Conservation (phyloP, 164 flowering plant genomes). For the Vitis rotundifolia region DNA sequence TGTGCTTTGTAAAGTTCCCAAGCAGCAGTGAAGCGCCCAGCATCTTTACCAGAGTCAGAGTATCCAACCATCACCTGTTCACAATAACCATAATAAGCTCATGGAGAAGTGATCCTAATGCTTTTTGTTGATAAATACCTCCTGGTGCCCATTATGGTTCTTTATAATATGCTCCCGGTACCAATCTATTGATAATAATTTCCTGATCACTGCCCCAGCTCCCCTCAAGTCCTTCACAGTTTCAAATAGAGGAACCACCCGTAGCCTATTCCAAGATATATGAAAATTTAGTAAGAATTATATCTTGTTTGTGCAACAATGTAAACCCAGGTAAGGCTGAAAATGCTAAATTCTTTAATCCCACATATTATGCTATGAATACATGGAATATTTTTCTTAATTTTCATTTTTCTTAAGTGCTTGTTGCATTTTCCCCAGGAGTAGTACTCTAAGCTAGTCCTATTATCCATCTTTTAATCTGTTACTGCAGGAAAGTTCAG, state of each 20-base stretch:
- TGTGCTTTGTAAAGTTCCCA: conserved; percentile 98
- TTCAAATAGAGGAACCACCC: conserved; percentile 97
- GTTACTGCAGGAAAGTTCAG: too few relatives aligned
- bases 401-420: too few relatives aligned
- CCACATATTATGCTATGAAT: too few relatives aligned
- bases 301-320: neutral
- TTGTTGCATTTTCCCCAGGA: too few relatives aligned
- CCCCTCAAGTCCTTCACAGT: conserved; percentile 88
- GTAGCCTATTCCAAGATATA: conserved; percentile 46
- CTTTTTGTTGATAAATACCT: conserved; percentile 40
- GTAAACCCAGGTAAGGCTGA: neutral
- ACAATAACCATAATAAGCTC: conserved; percentile 14
- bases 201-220: conserved; percentile 90
- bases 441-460: too few relatives aligned
- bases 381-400: too few relatives aligned
- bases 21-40: conserved; percentile 94
- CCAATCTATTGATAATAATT: conserved; percentile 90
- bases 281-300: neutral
- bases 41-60: conserved; percentile 96
- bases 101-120: conserved; percentile 1
- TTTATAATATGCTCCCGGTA: conserved; percentile 73
- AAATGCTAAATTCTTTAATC: too few relatives aligned
- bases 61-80: conserved; percentile 97
- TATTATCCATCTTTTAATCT: too few relatives aligned
- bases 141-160: conserved; percentile 91